Evolutionary conservation across 257 asterid genomes (phyloP), one percentile per base, ranked within the genome.

Genomic region (Avicennia marina): DNA sequence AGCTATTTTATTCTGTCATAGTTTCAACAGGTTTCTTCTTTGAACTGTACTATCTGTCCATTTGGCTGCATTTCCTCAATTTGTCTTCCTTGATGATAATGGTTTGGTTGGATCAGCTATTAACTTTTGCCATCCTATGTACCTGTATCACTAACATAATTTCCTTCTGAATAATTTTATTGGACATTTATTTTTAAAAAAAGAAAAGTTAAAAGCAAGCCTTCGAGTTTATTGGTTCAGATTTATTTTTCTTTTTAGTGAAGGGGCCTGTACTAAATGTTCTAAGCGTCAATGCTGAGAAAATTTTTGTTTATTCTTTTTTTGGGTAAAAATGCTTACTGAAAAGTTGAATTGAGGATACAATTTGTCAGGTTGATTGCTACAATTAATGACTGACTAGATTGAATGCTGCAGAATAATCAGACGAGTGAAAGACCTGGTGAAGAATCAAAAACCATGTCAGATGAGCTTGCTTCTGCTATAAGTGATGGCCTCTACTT

Each of bases 401-500:
- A 29, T 29, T 29, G 4, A 4, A 29, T 29, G 34, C 34, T 79
- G 27, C 89, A 90, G 94, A 77, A 82, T 78, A 69, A 71, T 51
- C 72, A 39, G 54, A 65, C 27, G 27, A 64, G 51, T 56, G 72
- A 70, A 59, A 79, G 72, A 48, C 63, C 82, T n/a, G 70, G 67
- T 42, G 68, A 68, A 70, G 81, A 75, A 60, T 75, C 91, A 58
- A 68, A 78, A 56, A 53, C 71, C 52, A 68, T 90, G 49, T 74
- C 96, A 64, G 55, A 33, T 66, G 98, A 90, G 81, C 85, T 77
- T 70, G 98, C 94, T 67, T 87, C 90, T 53, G 82, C 91, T 44
- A 85, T 90, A 70, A 87, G 76, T 75, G 96, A 87, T 34, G 91
- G 91, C 63, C 95, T 90, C 60, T 85, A 74, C 71, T 85, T 64